These are phyloP conservation scores for Auriscalpium orientale DNA, from an alignment of 768 basidiomycete genomes.

Conservation along the genomic window DNA sequence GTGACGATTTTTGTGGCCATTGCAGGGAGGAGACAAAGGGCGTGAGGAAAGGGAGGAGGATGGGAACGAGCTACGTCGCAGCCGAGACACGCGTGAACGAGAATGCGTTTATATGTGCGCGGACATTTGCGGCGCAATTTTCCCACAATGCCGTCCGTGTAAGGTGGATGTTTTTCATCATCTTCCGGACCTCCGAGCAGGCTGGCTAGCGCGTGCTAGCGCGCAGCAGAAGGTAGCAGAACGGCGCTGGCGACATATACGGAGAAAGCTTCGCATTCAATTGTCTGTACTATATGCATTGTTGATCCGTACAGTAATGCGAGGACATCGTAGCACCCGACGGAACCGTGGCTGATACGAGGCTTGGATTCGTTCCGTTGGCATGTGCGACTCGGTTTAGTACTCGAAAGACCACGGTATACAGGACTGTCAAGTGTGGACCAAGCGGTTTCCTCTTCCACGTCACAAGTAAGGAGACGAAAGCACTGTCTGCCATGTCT, in stretches of 20 bases:
- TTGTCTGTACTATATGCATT: too few species aligned
- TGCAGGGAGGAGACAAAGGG: slow-evolving; percentile 7
- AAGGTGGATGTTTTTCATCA: slow-evolving; percentile 2
- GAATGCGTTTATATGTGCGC: slow-evolving; percentile 6
- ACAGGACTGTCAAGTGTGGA: slow-evolving; percentile 72
- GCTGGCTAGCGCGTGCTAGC: not conserved
- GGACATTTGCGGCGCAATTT: slow-evolving; percentile 8
- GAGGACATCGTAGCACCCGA: too few species aligned
- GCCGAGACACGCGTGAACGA: not conserved
- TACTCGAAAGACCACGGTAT: slow-evolving; percentile 64
- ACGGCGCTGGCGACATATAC: not conserved
- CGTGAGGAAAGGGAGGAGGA: slow-evolving; percentile 10
- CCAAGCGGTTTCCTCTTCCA: slow-evolving; percentile 59
- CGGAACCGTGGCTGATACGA: too few species aligned
- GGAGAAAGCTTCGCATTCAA: not conserved
- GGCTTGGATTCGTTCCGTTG: not conserved
- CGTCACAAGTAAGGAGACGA: slow-evolving; percentile 71
- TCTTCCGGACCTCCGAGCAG: not conserved
- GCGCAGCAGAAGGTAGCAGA: not conserved
- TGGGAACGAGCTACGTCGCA: slow-evolving; percentile 11
- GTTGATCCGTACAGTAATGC: too few species aligned
- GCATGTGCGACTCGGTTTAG: slow-evolving; percentile 57
- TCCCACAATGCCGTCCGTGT: slow-evolving; percentile 9
- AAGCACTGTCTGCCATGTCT: slow-evolving; percentile 64
- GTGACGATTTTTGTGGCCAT: slow-evolving; percentile 48